Base-by-base conservation (phyloP, 2,329 filamentous ascomycete species). In the Scedosporium apiospermum region DNA sequence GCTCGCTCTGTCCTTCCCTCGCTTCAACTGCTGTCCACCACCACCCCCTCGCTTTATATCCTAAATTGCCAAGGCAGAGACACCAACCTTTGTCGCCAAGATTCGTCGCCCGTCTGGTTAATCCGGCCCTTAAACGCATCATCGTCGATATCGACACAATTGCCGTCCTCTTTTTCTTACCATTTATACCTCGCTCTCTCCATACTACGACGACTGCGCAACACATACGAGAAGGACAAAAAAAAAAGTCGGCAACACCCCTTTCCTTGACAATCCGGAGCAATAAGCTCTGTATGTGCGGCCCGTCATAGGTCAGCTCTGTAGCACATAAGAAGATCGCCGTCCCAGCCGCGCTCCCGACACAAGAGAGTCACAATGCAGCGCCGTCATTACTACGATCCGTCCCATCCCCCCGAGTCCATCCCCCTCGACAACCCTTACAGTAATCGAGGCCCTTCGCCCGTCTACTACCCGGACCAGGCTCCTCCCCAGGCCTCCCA, bases 361-460 rank as follows among this genome's bases (percentile, higher is more conserved):
- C 60, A 61, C 60, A 61, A 23, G n/a, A 21, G 30, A 41, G 9
- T 41, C 58, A 30, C 58, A 49, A 66, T 66, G 65, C 62, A 66
- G 41, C 66, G 64, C 63, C 64, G 65, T 12, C 60, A 61, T 63
- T 64, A 67, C 62, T 64, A 63, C 44, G 65, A 67, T 57, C 46
- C 61, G 65, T 44, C 38, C 60, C 53, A 58, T 12, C 42, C 46
- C 10, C 53, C 61, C 51, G 61, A 62, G 34, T 58, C 51, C 16
- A 62, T 61, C n/a, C 60, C 60, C n/a, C 60, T 61, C 49, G 60
- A 61, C 26, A 42, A 51, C 38, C 60, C 60, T 38, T 61, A 61
- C 49, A n/a, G n/a, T 9, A 61, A 61, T 41, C 60, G 60, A 53
- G 60, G 49, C 12, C 60, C 60, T 30, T 61, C 60, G 12, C 60